Percentiles rank a stretch among this genome's conserved stretches.
Conservation (phyloP, 495 filamentous ascomycete species). For the Antarctomyces pellizariae region DNA sequence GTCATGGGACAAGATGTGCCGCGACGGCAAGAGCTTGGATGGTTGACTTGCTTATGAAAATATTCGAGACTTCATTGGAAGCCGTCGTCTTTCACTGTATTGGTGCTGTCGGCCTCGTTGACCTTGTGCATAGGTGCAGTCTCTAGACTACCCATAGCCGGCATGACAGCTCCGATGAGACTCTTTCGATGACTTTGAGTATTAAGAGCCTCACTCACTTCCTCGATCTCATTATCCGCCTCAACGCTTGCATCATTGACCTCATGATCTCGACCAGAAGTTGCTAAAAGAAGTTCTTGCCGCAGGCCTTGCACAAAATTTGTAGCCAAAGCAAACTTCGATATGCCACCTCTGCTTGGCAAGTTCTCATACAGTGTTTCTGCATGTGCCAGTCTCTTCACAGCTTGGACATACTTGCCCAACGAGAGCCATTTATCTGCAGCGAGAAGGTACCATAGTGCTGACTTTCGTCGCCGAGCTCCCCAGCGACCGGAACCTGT, state of each 20-base stretch:
- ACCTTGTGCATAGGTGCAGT: slow-evolving; percentile 19
- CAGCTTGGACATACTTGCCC: slow-evolving; percentile 43
- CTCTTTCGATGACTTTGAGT: slow-evolving; percentile 18
- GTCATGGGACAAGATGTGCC: no score
- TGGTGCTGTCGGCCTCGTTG: no score
- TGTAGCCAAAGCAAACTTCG: slow-evolving; percentile 28
- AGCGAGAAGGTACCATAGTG: slow-evolving; percentile 68
- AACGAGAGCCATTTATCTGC: slow-evolving; percentile 62
- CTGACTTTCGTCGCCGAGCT: slow-evolving; percentile 53
- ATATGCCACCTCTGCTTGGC: slow-evolving; percentile 27
- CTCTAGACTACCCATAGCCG: slow-evolving; percentile 17
- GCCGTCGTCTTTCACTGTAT: no score
- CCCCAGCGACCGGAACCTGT: slow-evolving; percentile 40
- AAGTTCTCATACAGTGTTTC: slow-evolving; percentile 40
- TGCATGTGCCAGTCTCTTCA: slow-evolving; percentile 46
- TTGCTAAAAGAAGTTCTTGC: no score
- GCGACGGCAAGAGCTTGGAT: no score
- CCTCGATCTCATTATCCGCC: slow-evolving; percentile 24
- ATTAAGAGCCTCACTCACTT: slow-evolving; percentile 33
- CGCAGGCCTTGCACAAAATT: slow-evolving; percentile 41
- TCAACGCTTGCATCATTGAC: slow-evolving; percentile 20
- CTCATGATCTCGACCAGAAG: slow-evolving; percentile 31
- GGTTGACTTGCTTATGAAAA: no score
- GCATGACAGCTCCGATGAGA: slow-evolving; percentile 16
- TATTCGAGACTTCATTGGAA: no score